phyloP scores from a whole-genome alignment of 2,329 filamentous ascomycete species.

The Acephala macrosclerotiorum region DNA sequence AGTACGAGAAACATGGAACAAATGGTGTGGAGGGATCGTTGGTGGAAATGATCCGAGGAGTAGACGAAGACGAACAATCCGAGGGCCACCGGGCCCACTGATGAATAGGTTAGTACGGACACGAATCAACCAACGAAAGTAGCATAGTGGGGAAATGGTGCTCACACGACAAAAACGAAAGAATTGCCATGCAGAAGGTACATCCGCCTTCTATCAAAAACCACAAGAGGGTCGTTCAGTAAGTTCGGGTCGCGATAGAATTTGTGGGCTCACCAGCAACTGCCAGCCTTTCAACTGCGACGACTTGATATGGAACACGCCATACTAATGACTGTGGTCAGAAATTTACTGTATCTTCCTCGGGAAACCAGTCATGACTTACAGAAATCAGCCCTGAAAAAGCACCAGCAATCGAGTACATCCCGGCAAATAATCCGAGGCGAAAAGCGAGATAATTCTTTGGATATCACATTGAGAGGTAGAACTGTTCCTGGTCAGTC shows the following conservation, averaged over 20 bases:
- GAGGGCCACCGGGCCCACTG: slow-evolving; percentile 10
- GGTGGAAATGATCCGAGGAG: slow-evolving; percentile 7
- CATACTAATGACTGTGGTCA: background rate
- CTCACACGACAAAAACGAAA: slow-evolving; percentile 6
- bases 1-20: slow-evolving; percentile 2
- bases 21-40: slow-evolving; percentile 8
- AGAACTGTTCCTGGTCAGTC: background rate
- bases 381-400: slow-evolving; percentile 7
- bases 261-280: background rate
- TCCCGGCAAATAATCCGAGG: slow-evolving; percentile 3
- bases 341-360: background rate
- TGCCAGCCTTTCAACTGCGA: slow-evolving; percentile 4
- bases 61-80: slow-evolving; percentile 9
- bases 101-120: no score
- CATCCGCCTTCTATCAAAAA: no score
- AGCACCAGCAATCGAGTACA: slow-evolving; percentile 11
- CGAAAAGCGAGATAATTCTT: slow-evolving; percentile 6
- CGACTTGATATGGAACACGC: slow-evolving; percentile 4
- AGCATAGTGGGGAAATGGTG: no score
- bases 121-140: no score
- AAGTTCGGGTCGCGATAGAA: background rate
- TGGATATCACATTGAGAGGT: slow-evolving; percentile 7
- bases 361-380: background rate
- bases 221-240: no score
- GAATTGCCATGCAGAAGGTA: no score